Evolutionary conservation across 2,329 filamentous ascomycete genomes (phyloP), one percentile per base, ranked within the genome.

Genomic region (Hypoxylon sp.): DNA sequence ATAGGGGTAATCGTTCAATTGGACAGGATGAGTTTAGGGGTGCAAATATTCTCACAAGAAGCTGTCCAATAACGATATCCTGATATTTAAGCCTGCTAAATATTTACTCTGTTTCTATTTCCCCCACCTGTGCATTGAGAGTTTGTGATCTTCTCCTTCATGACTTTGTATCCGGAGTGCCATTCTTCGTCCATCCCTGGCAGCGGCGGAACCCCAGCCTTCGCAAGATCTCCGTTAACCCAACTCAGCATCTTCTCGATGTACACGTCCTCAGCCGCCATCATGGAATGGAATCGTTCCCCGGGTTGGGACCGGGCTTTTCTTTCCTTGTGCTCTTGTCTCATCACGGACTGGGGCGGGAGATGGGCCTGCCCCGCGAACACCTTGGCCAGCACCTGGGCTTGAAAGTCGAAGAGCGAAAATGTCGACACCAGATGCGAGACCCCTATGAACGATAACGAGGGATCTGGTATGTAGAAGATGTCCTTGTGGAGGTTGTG

Each of bases 401-500:
- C 86, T 68, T 91, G 88, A 63, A 88, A 89, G 58, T 90, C 88
- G 58, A 89, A 90, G 0, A 90, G 75, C 0, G 85, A 85, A 66
- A 90, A 91, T 0, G 88, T 90, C 0, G 86, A 85, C 0, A 84
- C 84, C 66, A 88, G 83, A 66, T 85, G 89, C 0, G 85, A 86
- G 0, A 87, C 82, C 0, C 88, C 88, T 15, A 90, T 75, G 60
- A 90, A 90, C 0, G 79, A 75, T 0, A 90, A 74, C 0, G 84
- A 83, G 0, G 87, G 86, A 58, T 90, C 87, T 0, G 81, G 80
- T 38, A 89, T 89, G 71, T 89, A 90, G 68, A 88, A 90, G 11
- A 90, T 86, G 68, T 91, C 88, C 55, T 84, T 84, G 75, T 90
- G 84, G 1, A 90, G 75, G 62, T 90, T 90, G 66, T 90, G 88